These are phyloP conservation scores for Coemansia sp. DNA, from an alignment of 192 early-diverging fungal species.

Conservation along the genomic window DNA sequence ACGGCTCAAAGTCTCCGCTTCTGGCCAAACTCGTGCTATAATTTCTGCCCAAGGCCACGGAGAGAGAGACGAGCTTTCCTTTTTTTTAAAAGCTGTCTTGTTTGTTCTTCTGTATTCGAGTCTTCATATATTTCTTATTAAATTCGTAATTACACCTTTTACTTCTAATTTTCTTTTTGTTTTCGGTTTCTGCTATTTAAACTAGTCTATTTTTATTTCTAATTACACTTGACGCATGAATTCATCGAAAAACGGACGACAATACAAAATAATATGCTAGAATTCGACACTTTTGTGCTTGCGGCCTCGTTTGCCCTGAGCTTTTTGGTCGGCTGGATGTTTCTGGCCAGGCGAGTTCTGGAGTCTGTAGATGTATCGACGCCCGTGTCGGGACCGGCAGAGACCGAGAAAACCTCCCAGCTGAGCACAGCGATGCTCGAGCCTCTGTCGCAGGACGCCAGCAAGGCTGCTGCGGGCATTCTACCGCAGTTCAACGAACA, in stretches of 20 bases:
- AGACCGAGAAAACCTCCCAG: conserved; percentile 34
- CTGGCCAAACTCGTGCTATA: background rate
- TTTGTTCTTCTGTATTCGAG: background rate
- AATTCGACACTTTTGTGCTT: conserved; percentile 59
- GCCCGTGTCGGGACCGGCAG: conserved; percentile 29
- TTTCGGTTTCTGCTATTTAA: background rate
- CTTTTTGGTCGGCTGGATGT: conserved; percentile 73
- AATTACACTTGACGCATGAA: background rate
- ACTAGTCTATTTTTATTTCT: background rate
- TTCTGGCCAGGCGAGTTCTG: conserved; percentile 69
- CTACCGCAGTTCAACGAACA: conserved; percentile 2
- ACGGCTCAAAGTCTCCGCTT: background rate
- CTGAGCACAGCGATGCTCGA: conserved; percentile 37
- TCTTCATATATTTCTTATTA: background rate
- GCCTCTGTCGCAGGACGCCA: conserved; percentile 14
- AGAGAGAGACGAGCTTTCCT: background rate
- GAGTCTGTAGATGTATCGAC: conserved; percentile 66
- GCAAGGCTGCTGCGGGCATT: background rate
- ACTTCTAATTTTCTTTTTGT: background rate
- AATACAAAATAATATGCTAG: conserved; percentile 12
- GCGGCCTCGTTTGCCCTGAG: conserved; percentile 65
- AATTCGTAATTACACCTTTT: background rate
- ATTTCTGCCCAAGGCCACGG: background rate
- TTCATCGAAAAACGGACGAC: background rate
- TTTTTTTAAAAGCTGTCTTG: background rate